Base-by-base conservation (phyloP, 2,329 filamentous ascomycete genomes). In the Scopulariopsis brevicaulis region DNA sequence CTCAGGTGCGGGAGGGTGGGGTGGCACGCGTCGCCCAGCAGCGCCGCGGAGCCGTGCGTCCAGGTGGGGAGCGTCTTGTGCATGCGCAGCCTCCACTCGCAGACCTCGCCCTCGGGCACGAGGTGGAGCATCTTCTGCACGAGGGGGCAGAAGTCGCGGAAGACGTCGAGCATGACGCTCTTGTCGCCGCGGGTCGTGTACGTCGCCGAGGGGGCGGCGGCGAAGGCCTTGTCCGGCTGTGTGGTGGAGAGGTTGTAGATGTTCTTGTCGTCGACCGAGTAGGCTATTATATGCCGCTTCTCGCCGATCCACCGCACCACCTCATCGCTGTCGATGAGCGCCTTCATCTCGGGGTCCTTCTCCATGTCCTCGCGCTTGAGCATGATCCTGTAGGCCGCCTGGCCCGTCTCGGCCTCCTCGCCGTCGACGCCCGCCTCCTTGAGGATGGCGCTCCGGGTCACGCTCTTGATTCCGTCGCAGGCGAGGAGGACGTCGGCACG, bases 361-460 rank as follows among this genome's bases (percentile, higher is more conserved):
- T 77, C 70, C 81, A 92, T 87, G 59, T 86, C 77, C 34, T 82
- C 77, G 14, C 87, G 81, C 1, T 79, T 81, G 20, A 92, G 77
- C 81, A 92, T 87, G 70, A 92, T 89, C 14, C 88, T 82, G 73
- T 92, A 92, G 2, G 87, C 86, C 0, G 89, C 88, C 71, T 91
- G 86, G 4, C 86, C 83, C 0, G 87, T 90, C 60, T 89, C 85
- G 60, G 83, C 74, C 63, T 86, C 81, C 57, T 81, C 74, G 24
- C 78, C 78, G 6, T 71, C 69, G 61, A 78, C 72, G 51, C 77
- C 75, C 1, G 82, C 71, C 50, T 74, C 71, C 40, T 74, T 69
- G 1, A 89, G 77, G 68, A 89, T 76, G 43, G 77, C 71, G 8
- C 74, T 71, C 35, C 80, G 75, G 22, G 74, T 72, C 10, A 67